These are phyloP conservation scores for Cercophora sp. DNA, from an alignment of 495 filamentous ascomycete genomes.

Conservation along the genomic window DNA sequence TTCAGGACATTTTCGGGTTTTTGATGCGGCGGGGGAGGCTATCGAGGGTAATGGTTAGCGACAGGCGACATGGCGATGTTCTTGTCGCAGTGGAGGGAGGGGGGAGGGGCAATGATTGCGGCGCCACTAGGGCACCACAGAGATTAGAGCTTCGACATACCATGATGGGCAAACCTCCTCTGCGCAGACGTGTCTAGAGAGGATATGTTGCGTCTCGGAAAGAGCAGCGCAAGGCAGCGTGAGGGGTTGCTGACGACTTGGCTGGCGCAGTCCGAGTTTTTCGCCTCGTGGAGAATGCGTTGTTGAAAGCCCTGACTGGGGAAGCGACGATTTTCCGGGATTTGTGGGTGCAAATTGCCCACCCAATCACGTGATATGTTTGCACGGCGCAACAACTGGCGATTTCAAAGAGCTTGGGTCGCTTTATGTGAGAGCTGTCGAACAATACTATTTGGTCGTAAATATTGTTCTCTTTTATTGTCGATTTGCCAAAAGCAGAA, in stretches of 20 bases:
- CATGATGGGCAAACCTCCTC: constrained; percentile 43
- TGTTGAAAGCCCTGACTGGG: constrained; percentile 27
- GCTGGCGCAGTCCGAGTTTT: constrained; percentile 32
- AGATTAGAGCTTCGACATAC: constrained; percentile 22
- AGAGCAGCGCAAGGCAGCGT: constrained; percentile 27
- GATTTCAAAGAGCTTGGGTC: too few species aligned
- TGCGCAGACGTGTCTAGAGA: constrained; percentile 26
- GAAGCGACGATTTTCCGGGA: constrained; percentile 20
- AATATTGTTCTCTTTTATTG: too few species aligned
- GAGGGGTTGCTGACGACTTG: constrained; percentile 31
- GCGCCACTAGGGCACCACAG: too few species aligned
- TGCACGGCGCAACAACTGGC: too few species aligned
- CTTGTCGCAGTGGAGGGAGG: neutral
- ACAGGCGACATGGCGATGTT: constrained; percentile 2
- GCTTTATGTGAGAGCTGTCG: too few species aligned
- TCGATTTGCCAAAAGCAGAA: too few species aligned
- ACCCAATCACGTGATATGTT: constrained; percentile 25
- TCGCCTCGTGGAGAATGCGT: constrained; percentile 31
- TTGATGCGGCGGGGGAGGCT: constrained; percentile 93
- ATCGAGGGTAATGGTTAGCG: constrained; percentile 35
- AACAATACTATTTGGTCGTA: too few species aligned
- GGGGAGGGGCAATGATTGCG: constrained; percentile 8
- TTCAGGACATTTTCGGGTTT: constrained; percentile 99
- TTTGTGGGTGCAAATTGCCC: constrained; percentile 32
- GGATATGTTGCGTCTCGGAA: constrained; percentile 23